Conservation (phyloP, 2,329 filamentous ascomycete species). For the Capronia coronata region DNA sequence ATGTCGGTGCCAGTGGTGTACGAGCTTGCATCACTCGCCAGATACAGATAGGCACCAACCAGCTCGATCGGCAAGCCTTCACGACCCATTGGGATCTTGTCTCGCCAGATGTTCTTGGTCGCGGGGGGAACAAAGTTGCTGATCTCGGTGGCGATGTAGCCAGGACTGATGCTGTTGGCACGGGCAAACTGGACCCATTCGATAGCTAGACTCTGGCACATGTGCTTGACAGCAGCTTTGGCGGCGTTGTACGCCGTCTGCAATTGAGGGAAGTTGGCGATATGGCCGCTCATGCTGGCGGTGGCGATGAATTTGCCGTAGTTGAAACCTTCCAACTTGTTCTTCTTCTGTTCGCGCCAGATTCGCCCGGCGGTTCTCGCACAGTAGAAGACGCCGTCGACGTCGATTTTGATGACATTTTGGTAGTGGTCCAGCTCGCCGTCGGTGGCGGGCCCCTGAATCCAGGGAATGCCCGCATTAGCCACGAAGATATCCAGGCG, state of each 20-base stretch:
- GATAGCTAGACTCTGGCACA: slow-evolving; percentile 58
- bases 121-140: slow-evolving; percentile 58
- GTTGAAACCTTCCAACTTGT: slow-evolving; percentile 55
- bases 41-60: slow-evolving; percentile 75
- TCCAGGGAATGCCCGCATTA: slow-evolving; percentile 71
- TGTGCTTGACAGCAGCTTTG: slow-evolving; percentile 61
- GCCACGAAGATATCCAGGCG: slow-evolving; percentile 73
- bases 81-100: slow-evolving; percentile 73
- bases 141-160: slow-evolving; percentile 62
- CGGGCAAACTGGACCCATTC: slow-evolving; percentile 64
- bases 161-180: slow-evolving; percentile 61
- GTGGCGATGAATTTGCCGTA: slow-evolving; percentile 70
- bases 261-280: slow-evolving; percentile 69
- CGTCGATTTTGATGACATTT: slow-evolving; percentile 62
- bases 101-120: slow-evolving; percentile 66
- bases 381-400: slow-evolving; percentile 73
- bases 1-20: slow-evolving; percentile 74
- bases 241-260: slow-evolving; percentile 67
- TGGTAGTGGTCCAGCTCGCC: slow-evolving; percentile 58
- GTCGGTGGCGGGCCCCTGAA: slow-evolving; percentile 60
- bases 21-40: slow-evolving; percentile 73
- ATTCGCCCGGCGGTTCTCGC: slow-evolving; percentile 63
- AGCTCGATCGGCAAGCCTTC: slow-evolving; percentile 68
- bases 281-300: slow-evolving; percentile 69
- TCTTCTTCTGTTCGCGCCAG: slow-evolving; percentile 63